These are phyloP conservation scores for Pythium diclinum DNA, from an alignment of 352 stramenopile genomes.

Conservation along the genomic window DNA sequence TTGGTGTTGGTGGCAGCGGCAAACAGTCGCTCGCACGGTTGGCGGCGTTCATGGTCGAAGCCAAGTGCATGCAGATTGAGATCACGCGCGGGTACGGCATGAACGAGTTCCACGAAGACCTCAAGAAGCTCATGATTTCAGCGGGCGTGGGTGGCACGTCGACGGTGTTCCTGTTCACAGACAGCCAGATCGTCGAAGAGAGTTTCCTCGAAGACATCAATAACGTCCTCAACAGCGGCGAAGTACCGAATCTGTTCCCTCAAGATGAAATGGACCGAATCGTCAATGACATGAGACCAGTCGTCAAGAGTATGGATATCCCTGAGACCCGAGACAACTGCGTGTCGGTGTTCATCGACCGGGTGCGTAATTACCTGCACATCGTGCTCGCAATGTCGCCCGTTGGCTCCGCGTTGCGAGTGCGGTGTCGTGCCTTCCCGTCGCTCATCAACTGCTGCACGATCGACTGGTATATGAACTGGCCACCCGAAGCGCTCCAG, in stretches of 20 bases:
- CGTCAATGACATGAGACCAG: conserved; percentile 88
- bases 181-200: conserved; percentile 94
- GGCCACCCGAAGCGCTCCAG: conserved; percentile 90
- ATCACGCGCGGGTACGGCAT: conserved; percentile 90
- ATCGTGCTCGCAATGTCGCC: conserved; percentile 95
- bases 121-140: conserved; percentile 93
- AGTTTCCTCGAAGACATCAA: conserved; percentile 96
- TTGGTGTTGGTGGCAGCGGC: conserved; percentile 92
- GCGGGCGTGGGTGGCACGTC: conserved; percentile 81
- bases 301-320: conserved; percentile 86
- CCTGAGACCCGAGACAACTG: conserved; percentile 92
- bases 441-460: conserved; percentile 96
- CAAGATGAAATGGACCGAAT: conserved; percentile 94
- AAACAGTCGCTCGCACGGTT: conserved; percentile 93
- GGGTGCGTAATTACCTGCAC: conserved; percentile 92
- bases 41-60: conserved; percentile 89
- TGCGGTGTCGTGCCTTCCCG: conserved; percentile 92
- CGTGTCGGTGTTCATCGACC: conserved; percentile 84
- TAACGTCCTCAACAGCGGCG: conserved; percentile 95
- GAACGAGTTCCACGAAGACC: conserved; percentile 91
- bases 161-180: conserved; percentile 93
- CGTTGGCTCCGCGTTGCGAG: conserved; percentile 88
- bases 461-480: conserved; percentile 96
- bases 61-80: conserved; percentile 91
- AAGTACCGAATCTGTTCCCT: conserved; percentile 94